Evolutionary conservation across 352 stramenopile species (phyloP), one percentile per base, ranked within the genome.

Genomic region (Pythium aphanidermatum): DNA sequence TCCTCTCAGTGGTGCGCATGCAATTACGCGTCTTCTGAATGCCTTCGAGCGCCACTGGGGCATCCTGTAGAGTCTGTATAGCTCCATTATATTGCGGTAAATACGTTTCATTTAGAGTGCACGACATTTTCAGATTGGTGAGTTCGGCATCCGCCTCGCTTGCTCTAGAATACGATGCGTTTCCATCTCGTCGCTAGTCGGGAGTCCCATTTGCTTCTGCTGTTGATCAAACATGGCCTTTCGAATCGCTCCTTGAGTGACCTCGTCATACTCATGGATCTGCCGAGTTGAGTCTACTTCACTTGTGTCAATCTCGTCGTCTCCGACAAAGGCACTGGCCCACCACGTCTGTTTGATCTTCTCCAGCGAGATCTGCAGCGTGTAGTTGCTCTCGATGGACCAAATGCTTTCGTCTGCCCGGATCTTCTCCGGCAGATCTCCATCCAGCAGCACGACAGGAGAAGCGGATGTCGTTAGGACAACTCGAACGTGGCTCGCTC

Each of bases 331-430:
- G 2, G 97, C 92, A 46, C 73, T 85, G 27, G 95, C 93, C 97
- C 97, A 99, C 97, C 97, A 99, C 72, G 97, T 97, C 60, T 96
- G 95, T 46, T 94, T 76, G 60, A 98, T 95, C 65, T 99, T 99
- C 58, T 98, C 85, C 2, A 99, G 65, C 29, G 83, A 96, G 13
- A 99, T 65, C 20, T 86, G 70, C 25, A 94, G 52, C 36, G 60
- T 79, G 21, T 63, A 54, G 12, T 67, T 72, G 48, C 50, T 70
- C 28, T 94, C 80, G 19, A 99, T 60, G 1, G 96, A 99, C 97
- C 97, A 99, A 51, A 98, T 83, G 45, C 90, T 98, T 60, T 99
- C 96, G 58, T 99, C 96, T 4, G 91, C 72, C 28, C 96, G 93
- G n/a, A 99, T 86, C 33, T 86, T 79, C 38, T 98, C 95, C 17